Evolutionary conservation across 2,329 filamentous ascomycete genomes (phyloP), one percentile per base, ranked within the genome.

Genomic region (Hysterium pulicare): DNA sequence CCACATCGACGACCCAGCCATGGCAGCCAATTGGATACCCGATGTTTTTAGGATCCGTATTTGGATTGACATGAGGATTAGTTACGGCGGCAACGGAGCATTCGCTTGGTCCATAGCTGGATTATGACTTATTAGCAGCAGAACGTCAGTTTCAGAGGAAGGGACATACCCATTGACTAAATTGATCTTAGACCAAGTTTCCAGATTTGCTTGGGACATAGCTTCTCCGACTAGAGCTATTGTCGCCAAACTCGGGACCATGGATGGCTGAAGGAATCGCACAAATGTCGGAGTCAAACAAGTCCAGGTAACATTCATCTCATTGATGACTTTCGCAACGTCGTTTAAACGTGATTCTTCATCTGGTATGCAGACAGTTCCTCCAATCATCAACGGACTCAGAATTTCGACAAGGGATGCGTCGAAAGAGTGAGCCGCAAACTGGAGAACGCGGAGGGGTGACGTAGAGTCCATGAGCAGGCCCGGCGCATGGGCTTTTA

Each of bases 331-430:
- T 9, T 69, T 70, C 11, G 69, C 64, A 17, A 76, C 62, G 45
- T 76, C 71, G 41, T 74, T 73, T 46, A 74, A 60, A 2, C 73
- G 67, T 15, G 73, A 69, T 13, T 74, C 67, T 31, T 77, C 73
- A 13, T 68, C 62, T 5, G 60, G 61, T 3, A 61, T 64, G 42
- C 64, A 67, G 1, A 66, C 52, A 6, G 62, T 66, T 4, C 50
- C 63, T 1, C 64, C 64, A 21, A 58, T 49, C 0, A 60, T 52
- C 10, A 64, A 54, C 3, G 62, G 64, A 33, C 55, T 63, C 2
- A 67, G 50, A 57, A 66, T 67, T 0, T 60, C 62, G 39, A 66
- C 60, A 9, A 67, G 58, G 24, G 57, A 58, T 2, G 65, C 61
- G 42, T 67, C 64, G 35, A 67, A 67, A n/a, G 61, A 61, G 34